A percentile compares a stretch with the other conserved stretches of the same genome.
Evolutionary conservation across 306 rosid species (phyloP).

Genomic region (Alnus rubra): DNA sequence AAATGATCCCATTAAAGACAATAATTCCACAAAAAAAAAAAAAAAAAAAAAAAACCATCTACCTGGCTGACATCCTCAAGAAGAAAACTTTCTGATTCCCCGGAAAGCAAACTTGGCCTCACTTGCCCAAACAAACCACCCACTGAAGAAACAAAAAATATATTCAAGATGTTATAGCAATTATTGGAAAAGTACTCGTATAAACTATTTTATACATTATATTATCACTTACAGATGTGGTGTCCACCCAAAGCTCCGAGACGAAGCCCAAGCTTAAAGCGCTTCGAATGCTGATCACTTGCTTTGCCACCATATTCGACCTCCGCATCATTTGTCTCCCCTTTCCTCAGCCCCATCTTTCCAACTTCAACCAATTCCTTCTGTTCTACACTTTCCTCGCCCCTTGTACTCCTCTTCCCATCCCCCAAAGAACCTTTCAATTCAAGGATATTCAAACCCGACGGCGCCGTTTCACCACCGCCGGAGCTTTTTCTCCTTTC

Average conservation of each 20-base stretch:
- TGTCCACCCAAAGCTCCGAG: constrained; percentile 95
- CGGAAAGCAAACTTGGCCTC: constrained; percentile 85
- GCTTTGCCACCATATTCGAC: constrained; percentile 86
- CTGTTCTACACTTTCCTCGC: constrained; percentile 23
- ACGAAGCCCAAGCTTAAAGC: constrained; percentile 87
- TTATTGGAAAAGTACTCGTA: not conserved
- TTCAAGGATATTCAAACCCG: constrained; percentile 31
- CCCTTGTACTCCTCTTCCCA: constrained; percentile 17
- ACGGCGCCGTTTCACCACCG: constrained; percentile 17
- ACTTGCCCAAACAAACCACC: constrained; percentile 82
- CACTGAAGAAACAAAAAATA: constrained; percentile 55
- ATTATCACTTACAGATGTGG: constrained; percentile 57
- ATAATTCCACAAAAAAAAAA: not conserved
- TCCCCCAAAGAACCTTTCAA: constrained; percentile 17
- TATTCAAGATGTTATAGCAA: constrained; percentile 7
- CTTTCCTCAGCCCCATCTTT: constrained; percentile 45
- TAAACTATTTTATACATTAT: not conserved
- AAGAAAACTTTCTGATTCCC: constrained; percentile 83
- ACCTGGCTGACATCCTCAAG: constrained; percentile 85
- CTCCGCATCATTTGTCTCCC: constrained; percentile 65
- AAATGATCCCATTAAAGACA: not conserved
- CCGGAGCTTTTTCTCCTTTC: constrained; percentile 21
- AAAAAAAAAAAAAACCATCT: no score
- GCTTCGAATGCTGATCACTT: constrained; percentile 66
- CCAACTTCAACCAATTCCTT: constrained; percentile 41